These are phyloP conservation scores for Withania somnifera DNA, from an alignment of 305 asterid genomes.

Conservation along the genomic window DNA sequence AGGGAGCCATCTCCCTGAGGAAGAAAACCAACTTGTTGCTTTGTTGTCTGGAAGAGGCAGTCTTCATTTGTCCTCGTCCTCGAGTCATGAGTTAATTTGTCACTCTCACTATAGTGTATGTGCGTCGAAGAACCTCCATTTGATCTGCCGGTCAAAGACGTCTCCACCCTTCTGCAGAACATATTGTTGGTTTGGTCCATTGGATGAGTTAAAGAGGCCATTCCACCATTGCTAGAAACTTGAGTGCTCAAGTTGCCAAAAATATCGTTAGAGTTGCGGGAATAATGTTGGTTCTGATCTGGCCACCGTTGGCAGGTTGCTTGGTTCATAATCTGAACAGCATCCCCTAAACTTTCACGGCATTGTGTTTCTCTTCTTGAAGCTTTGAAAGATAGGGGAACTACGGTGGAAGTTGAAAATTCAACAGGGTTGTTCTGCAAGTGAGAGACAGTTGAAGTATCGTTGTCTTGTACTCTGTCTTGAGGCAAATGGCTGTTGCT, in stretches of 20 bases:
- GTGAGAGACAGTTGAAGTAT: constrained; percentile 13
- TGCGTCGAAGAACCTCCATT: constrained; percentile 29
- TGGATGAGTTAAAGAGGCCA: constrained; percentile 23
- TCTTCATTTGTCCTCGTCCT: constrained; percentile 36
- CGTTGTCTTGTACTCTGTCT: constrained; percentile 24
- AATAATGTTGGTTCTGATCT: constrained; percentile 23
- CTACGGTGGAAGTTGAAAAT: constrained; percentile 29
- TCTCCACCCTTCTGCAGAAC: constrained; percentile 25
- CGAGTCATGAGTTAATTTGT: constrained; percentile 21
- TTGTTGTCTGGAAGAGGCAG: constrained; percentile 46
- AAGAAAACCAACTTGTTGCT: constrained; percentile 42
- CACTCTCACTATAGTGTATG: constrained; percentile 31
- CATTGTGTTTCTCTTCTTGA: constrained; percentile 34
- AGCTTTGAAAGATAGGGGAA: constrained; percentile 34
- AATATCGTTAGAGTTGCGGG: constrained; percentile 17
- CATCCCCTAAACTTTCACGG: constrained; percentile 39
- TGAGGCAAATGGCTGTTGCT: constrained; percentile 29
- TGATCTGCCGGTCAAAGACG: constrained; percentile 30
- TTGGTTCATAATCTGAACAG: constrained; percentile 26
- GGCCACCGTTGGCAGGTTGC: constrained; percentile 29
- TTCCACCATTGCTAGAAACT: constrained; percentile 23
- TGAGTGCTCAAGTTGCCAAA: constrained; percentile 29
- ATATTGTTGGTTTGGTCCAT: constrained; percentile 33
- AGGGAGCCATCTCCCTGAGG: constrained; percentile 53
- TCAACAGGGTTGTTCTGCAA: constrained; percentile 23